Percentiles rank a stretch among this genome's conserved stretches.
Evolutionary conservation across 2,329 filamentous ascomycete species (phyloP).

Genomic region (Colletotrichum sp.): DNA sequence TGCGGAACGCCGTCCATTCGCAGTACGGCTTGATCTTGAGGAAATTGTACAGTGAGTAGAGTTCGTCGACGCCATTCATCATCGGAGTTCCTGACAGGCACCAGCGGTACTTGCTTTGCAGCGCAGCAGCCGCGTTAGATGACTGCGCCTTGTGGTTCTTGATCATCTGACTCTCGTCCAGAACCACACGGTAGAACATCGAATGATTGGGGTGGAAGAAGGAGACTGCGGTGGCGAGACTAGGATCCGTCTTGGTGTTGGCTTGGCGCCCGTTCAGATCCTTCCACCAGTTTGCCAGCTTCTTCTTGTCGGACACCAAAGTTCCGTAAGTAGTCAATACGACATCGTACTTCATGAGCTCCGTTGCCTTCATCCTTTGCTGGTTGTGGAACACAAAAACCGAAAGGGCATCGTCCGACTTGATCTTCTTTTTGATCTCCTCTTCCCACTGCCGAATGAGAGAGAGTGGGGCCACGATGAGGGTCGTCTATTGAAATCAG

Average conservation of each 20-base stretch:
- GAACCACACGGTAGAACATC: slow-evolving; percentile 72
- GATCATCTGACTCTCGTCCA: slow-evolving; percentile 83
- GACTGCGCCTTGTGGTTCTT: slow-evolving; percentile 74
- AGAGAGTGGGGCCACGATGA: slow-evolving; percentile 82
- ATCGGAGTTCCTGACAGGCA: slow-evolving; percentile 84
- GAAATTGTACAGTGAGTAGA: slow-evolving; percentile 80
- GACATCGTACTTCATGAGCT: slow-evolving; percentile 72
- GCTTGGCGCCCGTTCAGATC: slow-evolving; percentile 46
- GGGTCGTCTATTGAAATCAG: slow-evolving; percentile 62
- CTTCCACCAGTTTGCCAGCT: slow-evolving; percentile 42
- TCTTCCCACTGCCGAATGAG: slow-evolving; percentile 85
- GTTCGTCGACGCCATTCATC: slow-evolving; percentile 84
- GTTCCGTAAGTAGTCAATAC: slow-evolving; percentile 83
- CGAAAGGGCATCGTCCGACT: slow-evolving; percentile 60
- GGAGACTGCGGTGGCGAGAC: slow-evolving; percentile 48
- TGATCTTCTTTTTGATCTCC: slow-evolving; percentile 77
- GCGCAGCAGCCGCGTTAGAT: slow-evolving; percentile 44
- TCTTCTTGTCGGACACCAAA: slow-evolving; percentile 70
- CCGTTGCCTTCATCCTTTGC: slow-evolving; percentile 58
- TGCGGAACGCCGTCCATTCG: slow-evolving; percentile 65
- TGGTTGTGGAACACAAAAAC: slow-evolving; percentile 73
- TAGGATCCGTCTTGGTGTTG: slow-evolving; percentile 40
- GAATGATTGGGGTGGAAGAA: slow-evolving; percentile 64
- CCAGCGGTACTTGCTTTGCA: slow-evolving; percentile 69
- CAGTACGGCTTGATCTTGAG: slow-evolving; percentile 79